Conservation (phyloP, 345 rosid species). For the Geranium rotundifolium region DNA sequence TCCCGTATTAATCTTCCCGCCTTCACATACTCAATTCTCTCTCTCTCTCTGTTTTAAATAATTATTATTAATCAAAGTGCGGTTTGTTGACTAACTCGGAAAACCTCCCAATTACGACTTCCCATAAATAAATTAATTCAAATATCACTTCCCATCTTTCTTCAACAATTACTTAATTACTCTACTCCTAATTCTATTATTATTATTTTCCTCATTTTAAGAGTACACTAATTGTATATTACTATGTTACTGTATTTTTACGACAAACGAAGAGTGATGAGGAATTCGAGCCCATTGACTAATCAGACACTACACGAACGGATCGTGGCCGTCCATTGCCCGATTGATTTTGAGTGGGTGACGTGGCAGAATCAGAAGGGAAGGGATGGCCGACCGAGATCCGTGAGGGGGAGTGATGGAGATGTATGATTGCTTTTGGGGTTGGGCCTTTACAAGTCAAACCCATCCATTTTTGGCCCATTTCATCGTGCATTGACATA, state of each 20-base stretch:
- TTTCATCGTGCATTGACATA: not conserved
- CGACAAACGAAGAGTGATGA: slow-evolving; percentile 16
- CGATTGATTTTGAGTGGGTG: slow-evolving; percentile 7
- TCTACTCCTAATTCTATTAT: not conserved
- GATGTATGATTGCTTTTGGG: not conserved
- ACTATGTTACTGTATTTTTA: not conserved
- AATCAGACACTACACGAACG: not conserved
- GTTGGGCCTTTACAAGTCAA: slow-evolving; percentile 21
- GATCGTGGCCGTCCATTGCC: slow-evolving; percentile 22
- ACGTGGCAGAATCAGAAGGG: slow-evolving; percentile 17
- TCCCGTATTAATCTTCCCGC: slow-evolving; percentile 32
- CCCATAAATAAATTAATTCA: slow-evolving; percentile 4
- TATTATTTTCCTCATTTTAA: not conserved
- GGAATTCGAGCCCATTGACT: slow-evolving; percentile 27
- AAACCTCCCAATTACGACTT: slow-evolving; percentile 1
- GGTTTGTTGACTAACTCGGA: slow-evolving; percentile 1
- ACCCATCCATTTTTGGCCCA: not conserved
- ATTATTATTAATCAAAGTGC: slow-evolving; percentile 4
- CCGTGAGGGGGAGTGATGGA: slow-evolving; percentile 10
- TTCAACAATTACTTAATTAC: no score
- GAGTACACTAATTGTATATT: not conserved
- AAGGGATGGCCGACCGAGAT: slow-evolving; percentile 10
- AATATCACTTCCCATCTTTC: not conserved
- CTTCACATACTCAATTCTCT: slow-evolving; percentile 29
- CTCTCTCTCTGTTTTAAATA: not conserved